phyloP scores from a whole-genome alignment of 169 alveolate genomes.

The Toxoplasma gondii region DNA sequence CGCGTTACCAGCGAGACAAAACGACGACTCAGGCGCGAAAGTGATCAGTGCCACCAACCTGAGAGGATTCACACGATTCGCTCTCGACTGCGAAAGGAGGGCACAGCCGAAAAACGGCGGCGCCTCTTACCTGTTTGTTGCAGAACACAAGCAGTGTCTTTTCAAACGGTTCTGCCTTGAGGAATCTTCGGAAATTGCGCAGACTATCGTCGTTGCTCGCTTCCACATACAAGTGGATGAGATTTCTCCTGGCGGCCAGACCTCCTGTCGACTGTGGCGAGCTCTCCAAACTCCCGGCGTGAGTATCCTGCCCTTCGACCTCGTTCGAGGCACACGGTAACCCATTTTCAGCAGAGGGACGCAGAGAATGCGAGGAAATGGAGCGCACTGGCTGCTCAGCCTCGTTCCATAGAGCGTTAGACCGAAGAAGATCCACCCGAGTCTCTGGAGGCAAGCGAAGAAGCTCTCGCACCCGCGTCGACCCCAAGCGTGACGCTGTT shows the following conservation, averaged over 20 bases:
- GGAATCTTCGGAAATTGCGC: background rate
- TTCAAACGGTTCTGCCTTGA: slow-evolving; percentile 55
- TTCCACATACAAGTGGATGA: background rate
- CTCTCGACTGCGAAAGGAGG: too few species aligned
- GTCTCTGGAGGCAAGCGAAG: background rate
- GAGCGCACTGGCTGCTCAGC: background rate
- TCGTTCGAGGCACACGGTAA: background rate
- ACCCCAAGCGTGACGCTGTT: background rate
- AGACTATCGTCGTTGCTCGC: background rate
- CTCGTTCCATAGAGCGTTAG: background rate
- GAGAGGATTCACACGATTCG: too few species aligned
- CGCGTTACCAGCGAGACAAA: too few species aligned
- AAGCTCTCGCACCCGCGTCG: background rate
- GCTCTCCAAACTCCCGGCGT: background rate
- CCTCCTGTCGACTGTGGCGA: background rate
- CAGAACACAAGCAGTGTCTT: slow-evolving; percentile 57
- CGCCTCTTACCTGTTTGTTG: slow-evolving; percentile 5
- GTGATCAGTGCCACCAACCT: too few species aligned
- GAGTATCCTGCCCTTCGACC: background rate
- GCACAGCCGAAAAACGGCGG: too few species aligned
- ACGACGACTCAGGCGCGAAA: too few species aligned
- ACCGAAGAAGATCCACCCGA: background rate
- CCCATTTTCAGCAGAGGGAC: background rate
- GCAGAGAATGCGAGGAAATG: background rate
- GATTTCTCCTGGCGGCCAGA: background rate